A percentile compares a stretch with the other conserved stretches of the same genome.
Conservation (phyloP, 1,284 basidiomycete species). For the Pyrrhoderma noxium region DNA sequence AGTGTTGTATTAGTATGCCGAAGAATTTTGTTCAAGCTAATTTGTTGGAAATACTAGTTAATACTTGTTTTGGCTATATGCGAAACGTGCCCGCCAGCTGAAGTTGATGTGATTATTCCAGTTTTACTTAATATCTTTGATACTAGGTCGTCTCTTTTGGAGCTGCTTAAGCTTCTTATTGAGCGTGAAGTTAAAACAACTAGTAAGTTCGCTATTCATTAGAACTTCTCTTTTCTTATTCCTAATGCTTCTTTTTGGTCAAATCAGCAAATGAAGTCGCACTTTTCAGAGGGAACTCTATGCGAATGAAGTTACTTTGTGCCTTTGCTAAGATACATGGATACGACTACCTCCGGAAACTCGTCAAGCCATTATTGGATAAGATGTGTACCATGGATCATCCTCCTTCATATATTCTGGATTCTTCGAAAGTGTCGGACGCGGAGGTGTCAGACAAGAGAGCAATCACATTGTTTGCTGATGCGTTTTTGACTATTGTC, state of each 20-base stretch:
- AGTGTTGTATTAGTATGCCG: slow-evolving; percentile 23
- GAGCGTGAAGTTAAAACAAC: slow-evolving; percentile 77
- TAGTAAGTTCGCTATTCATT: slow-evolving; percentile 36
- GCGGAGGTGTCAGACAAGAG: slow-evolving; percentile 62
- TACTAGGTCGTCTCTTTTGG: slow-evolving; percentile 64
- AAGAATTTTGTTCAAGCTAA: background rate
- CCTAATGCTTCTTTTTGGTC: slow-evolving; percentile 2
- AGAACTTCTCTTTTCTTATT: background rate
- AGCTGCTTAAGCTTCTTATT: slow-evolving; percentile 75
- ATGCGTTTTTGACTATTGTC: slow-evolving; percentile 72
- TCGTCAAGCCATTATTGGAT: slow-evolving; percentile 71
- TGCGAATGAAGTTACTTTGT: slow-evolving; percentile 77
- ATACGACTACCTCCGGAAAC: slow-evolving; percentile 77
- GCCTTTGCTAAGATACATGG: slow-evolving; percentile 82
- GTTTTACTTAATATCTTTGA: slow-evolving; percentile 87
- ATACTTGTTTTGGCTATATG: slow-evolving; percentile 79
- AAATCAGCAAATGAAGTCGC: slow-evolving; percentile 66
- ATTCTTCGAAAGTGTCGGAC: slow-evolving; percentile 55
- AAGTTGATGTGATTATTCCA: slow-evolving; percentile 79
- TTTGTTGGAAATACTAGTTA: slow-evolving; percentile 39
- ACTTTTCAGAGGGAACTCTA: slow-evolving; percentile 82
- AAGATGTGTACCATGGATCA: slow-evolving; percentile 66
- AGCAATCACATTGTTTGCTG: slow-evolving; percentile 68
- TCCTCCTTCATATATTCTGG: slow-evolving; percentile 74
- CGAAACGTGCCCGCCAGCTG: slow-evolving; percentile 70